Conservation (phyloP, 2,329 filamentous ascomycete species). For the Fusarium duplospermum region DNA sequence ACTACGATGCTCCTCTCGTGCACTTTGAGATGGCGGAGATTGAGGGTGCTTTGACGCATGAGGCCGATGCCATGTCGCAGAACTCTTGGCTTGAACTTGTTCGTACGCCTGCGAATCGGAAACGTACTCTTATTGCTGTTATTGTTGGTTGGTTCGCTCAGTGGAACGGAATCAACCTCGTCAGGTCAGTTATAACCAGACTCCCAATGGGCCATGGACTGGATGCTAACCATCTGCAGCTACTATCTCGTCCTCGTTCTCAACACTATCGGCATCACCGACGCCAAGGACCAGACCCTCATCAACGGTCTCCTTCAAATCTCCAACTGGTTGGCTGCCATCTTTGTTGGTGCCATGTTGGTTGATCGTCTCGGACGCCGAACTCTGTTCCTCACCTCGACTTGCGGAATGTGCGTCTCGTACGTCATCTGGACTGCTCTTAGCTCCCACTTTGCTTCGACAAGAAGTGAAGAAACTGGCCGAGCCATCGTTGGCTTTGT, state of each 20-base stretch:
- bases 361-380: constrained; percentile 56
- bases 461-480: constrained; percentile 36
- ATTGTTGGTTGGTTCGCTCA: constrained; percentile 37
- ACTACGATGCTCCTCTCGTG: constrained; percentile 54
- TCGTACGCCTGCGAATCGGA: constrained; percentile 50
- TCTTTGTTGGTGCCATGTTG: constrained; percentile 51
- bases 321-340: constrained; percentile 52
- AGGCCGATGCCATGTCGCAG: constrained; percentile 48
- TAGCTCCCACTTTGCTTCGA: constrained; percentile 31
- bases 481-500: constrained; percentile 50
- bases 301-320: constrained; percentile 49
- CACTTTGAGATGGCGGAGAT: constrained; percentile 57
- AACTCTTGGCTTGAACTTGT: constrained; percentile 54
- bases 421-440: constrained; percentile 51
- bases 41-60: constrained; percentile 47
- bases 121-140: constrained; percentile 35
- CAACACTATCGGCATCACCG: constrained; percentile 53
- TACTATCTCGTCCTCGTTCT: constrained; percentile 55
- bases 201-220: too few species aligned
- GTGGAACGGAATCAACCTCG: constrained; percentile 38
- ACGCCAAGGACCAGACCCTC: constrained; percentile 50
- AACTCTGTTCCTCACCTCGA: constrained; percentile 53
- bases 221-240: constrained; percentile 7
- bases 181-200: constrained; percentile 27
- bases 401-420: constrained; percentile 51